phyloP scores from a whole-genome alignment of 2,329 filamentous ascomycete species.

The Davidsoniella virescens region DNA sequence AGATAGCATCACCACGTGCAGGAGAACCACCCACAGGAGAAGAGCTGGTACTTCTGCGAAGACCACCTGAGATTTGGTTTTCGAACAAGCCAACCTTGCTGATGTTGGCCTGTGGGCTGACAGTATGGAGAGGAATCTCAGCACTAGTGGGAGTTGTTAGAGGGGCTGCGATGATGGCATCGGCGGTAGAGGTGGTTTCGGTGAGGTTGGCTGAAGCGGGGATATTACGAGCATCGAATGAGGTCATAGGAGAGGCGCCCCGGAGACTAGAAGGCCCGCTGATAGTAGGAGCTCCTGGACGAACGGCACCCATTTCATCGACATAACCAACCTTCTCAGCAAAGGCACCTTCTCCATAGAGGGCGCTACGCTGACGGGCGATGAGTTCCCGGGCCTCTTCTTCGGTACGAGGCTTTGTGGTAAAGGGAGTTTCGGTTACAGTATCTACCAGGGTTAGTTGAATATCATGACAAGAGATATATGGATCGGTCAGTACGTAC shows the following conservation, averaged over 20 bases:
- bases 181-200: conserved; percentile 25
- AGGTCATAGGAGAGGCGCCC: conserved; percentile 65
- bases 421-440: conserved; percentile 26
- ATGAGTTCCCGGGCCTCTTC: conserved; percentile 93
- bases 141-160: conserved; percentile 4
- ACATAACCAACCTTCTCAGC: conserved; percentile 50
- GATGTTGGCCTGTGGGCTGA: conserved; percentile 61
- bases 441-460: conserved; percentile 27
- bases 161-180: conserved; percentile 19
- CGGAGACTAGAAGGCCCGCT: conserved; percentile 48
- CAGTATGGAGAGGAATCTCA: conserved; percentile 28
- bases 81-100: conserved; percentile 46
- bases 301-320: conserved; percentile 49
- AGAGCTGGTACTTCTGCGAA: conserved; percentile 50
- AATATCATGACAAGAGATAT: neutral
- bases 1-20: conserved; percentile 47
- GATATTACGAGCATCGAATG: conserved; percentile 32
- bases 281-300: conserved; percentile 49
- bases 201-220: conserved; percentile 22
- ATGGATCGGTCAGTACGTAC: conserved; percentile 40
- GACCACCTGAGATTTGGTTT: conserved; percentile 40
- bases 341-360: conserved; percentile 68
- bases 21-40: conserved; percentile 73
- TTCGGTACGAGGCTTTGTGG: conserved; percentile 73
- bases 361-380: conserved; percentile 81